A percentile compares a stretch with the other conserved stretches of the same genome.
Conservation (phyloP, 257 asterid genomes). For the Penstemon barbatus region DNA sequence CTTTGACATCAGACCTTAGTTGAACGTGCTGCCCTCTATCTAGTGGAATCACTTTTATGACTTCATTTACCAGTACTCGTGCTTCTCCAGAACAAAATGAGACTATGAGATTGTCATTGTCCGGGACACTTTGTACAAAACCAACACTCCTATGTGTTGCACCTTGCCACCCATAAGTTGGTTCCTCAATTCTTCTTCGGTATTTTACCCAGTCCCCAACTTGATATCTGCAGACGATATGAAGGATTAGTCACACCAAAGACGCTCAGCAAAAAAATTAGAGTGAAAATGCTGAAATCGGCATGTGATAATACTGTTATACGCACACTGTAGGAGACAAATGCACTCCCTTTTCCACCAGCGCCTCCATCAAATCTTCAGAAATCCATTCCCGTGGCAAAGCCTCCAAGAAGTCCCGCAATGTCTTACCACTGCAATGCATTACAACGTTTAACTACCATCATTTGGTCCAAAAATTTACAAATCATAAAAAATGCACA, state of each 20-base stretch:
- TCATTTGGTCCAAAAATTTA: conserved; percentile 24
- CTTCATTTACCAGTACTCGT: conserved; percentile 67
- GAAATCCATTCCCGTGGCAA: conserved; percentile 99
- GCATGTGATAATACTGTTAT: conserved; percentile 4
- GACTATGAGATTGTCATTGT: conserved; percentile 71
- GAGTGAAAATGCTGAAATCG: conserved; percentile 19
- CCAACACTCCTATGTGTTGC: conserved; percentile 91
- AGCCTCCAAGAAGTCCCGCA: conserved; percentile 85
- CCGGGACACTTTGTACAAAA: conserved; percentile 85
- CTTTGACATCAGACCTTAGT: conserved; percentile 80
- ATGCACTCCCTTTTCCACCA: conserved; percentile 63
- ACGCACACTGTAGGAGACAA: conserved; percentile 84
- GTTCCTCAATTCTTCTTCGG: conserved; percentile 67
- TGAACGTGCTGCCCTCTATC: conserved; percentile 99
- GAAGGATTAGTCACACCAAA: conserved; percentile 22
- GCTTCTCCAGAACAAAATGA: conserved; percentile 88
- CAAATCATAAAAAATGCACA: conserved; percentile 20
- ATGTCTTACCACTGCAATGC: conserved; percentile 81
- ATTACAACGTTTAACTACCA: conserved; percentile 27
- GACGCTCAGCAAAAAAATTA: conserved; percentile 19
- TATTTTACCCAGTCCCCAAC: conserved; percentile 96
- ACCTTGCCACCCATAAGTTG: conserved; percentile 93
- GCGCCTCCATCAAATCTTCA: conserved; percentile 88
- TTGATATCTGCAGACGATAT: conserved; percentile 57
- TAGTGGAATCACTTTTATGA: conserved; percentile 83